Conservation (phyloP, 1,284 basidiomycete species). For the Volvariella volvacea region DNA sequence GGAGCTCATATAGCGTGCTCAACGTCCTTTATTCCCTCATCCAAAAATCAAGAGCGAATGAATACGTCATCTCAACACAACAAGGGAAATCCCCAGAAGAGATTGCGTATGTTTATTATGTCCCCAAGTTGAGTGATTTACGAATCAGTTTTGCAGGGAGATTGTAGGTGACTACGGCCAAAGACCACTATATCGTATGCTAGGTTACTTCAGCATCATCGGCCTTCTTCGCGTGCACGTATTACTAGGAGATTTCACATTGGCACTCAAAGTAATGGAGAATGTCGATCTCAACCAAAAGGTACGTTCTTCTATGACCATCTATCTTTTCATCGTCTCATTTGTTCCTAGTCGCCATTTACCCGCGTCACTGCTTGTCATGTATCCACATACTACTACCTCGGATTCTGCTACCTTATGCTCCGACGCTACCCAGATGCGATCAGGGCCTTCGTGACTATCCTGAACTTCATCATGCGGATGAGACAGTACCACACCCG, state of each 20-base stretch:
- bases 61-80: conserved; percentile 82
- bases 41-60: conserved; percentile 94
- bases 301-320: conserved; percentile 31
- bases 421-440: conserved; percentile 93
- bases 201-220: conserved; percentile 97
- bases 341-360: conserved; percentile 57
- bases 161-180: conserved; percentile 90
- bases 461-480: conserved; percentile 89
- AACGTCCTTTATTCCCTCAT: conserved; percentile 98
- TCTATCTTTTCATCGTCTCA: conserved; percentile 8
- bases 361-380: conserved; percentile 92
- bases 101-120: conserved; percentile 56
- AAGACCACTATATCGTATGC: conserved; percentile 86
- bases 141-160: conserved; percentile 42
- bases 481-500: conserved; percentile 95
- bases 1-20: conserved; percentile 96
- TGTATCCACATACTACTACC: conserved; percentile 92
- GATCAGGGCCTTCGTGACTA: conserved; percentile 87
- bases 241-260: conserved; percentile 91
- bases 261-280: conserved; percentile 94
- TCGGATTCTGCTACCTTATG: conserved; percentile 96
- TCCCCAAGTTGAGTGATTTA: not conserved
- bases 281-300: conserved; percentile 87
- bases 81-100: conserved; percentile 79
- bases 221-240: conserved; percentile 95